Conservation (phyloP, 306 rosid genomes). For the Malus orientalis region DNA sequence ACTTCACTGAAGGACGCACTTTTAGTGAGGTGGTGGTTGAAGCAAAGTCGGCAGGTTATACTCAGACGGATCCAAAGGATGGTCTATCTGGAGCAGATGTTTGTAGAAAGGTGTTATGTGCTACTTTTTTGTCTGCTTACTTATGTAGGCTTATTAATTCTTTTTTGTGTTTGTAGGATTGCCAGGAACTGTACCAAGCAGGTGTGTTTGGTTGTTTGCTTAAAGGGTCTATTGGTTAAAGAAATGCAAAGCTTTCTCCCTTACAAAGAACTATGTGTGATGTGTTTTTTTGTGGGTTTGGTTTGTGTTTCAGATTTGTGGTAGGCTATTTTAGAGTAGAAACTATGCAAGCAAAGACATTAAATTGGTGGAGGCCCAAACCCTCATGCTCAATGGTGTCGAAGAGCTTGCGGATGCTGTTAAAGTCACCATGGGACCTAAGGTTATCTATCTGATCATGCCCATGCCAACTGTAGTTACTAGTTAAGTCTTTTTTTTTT, state of each 20-base stretch:
- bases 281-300: not conserved
- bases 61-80: no score
- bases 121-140: no score
- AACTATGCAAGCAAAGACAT: constrained; percentile 87
- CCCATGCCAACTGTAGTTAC: no score
- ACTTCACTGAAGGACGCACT: no score
- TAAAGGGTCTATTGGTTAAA: not conserved
- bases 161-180: constrained; percentile 57
- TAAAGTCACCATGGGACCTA: constrained; percentile 96
- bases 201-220: constrained; percentile 28
- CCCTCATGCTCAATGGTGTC: constrained; percentile 88
- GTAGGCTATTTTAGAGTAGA: constrained; percentile 65
- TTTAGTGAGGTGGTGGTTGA: no score
- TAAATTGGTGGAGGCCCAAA: constrained; percentile 86
- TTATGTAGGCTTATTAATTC: no score
- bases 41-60: no score
- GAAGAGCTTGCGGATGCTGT: constrained; percentile 96
- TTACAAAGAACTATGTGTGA: not conserved
- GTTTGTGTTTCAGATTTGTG: constrained; percentile 40
- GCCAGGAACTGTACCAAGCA: constrained; percentile 61
- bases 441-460: constrained; percentile 33
- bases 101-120: no score
- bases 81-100: no score
- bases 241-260: not conserved
- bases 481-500: no score